Evolutionary conservation across 331 rosid genomes (phyloP).

Genomic region (Prunus yedoensis): DNA sequence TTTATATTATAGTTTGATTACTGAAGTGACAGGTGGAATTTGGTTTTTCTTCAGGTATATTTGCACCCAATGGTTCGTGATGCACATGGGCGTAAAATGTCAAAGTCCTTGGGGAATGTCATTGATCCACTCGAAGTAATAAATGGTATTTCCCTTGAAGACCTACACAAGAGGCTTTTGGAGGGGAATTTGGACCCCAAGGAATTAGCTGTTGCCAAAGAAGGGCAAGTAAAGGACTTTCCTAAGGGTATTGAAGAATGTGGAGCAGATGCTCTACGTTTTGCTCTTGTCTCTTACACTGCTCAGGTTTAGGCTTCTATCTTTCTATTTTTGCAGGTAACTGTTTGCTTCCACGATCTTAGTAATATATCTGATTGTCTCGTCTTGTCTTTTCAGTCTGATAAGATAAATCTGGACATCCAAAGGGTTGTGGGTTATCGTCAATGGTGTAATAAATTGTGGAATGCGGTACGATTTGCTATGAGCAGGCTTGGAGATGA

Average conservation of each 20-base stretch:
- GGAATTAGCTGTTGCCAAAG: slow-evolving; percentile 70
- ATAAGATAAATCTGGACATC: slow-evolving; percentile 88
- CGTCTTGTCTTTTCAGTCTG: slow-evolving; percentile 60
- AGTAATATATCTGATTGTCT: slow-evolving; percentile 7
- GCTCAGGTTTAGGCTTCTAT: slow-evolving; percentile 67
- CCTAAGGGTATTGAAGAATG: slow-evolving; percentile 91
- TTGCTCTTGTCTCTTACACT: slow-evolving; percentile 86
- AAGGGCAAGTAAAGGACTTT: slow-evolving; percentile 87
- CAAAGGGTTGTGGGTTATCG: slow-evolving; percentile 95
- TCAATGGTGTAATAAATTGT: slow-evolving; percentile 91
- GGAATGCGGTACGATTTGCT: slow-evolving; percentile 93
- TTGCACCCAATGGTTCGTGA: slow-evolving; percentile 96
- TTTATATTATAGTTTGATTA: not conserved
- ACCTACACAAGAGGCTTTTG: slow-evolving; percentile 76
- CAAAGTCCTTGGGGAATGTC: slow-evolving; percentile 95
- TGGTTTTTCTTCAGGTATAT: slow-evolving; percentile 57
- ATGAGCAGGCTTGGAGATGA: slow-evolving; percentile 91
- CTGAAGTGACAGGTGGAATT: not conserved
- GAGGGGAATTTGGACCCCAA: slow-evolving; percentile 85
- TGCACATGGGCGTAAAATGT: slow-evolving; percentile 99
- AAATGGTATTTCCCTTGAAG: slow-evolving; percentile 75
- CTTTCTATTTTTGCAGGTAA: slow-evolving; percentile 6
- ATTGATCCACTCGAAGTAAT: slow-evolving; percentile 92
- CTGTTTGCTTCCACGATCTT: slow-evolving; percentile 6
- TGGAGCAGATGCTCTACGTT: slow-evolving; percentile 95